Base-by-base conservation (phyloP, 1,284 basidiomycete genomes). In the Malassezia japonica region DNA sequence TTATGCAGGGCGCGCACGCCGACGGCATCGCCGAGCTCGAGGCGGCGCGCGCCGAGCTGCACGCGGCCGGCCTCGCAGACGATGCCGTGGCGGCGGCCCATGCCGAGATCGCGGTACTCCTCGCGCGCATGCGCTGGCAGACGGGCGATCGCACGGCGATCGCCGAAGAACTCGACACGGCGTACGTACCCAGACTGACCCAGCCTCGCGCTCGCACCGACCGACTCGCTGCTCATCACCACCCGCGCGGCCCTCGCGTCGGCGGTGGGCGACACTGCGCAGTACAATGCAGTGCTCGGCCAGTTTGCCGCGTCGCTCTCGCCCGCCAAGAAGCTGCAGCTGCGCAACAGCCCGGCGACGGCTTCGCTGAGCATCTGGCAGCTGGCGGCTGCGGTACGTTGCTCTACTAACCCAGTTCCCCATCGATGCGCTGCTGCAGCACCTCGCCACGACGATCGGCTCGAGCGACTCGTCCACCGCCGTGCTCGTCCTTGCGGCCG, bases 131-230 rank as follows among this genome's bases (percentile, higher is more conserved):
- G 6, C 78, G 85, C 15, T 84, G 82, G 8, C 81, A 80, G 0
- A 80, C 82, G 9, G 88, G 88, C 37, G 82, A 79, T 16, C 87
- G 89, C 54, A 79, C 78, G 13, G 86, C 87, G 4, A 87, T 89
- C 74, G 77, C 78, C n/a, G 81, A 83, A 56, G 76, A 92, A 31
- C 76, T 95, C 50, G 84, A 90, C 21, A 21, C 37, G 31, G 29
- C 46, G 25, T 28, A 51, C 31, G 35, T 44, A 4, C 23, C 27
- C 5, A 41, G 34, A 23, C 43, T 43, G 5, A 55, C 27, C 18
- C 31, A 53, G n/a, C n/a, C 32, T 55, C 31, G 35, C 47, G 4
- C 23, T 24, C 5, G 45, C 38, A 23, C 43, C 44, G 5, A 55
- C 27, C 18, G 36, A 53, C 28, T n/a, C 37, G 10, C 16, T 36